Evolutionary conservation across 495 filamentous ascomycete genomes (phyloP), one percentile per base, ranked within the genome.

Genomic region (Parachaetomium inaequale): DNA sequence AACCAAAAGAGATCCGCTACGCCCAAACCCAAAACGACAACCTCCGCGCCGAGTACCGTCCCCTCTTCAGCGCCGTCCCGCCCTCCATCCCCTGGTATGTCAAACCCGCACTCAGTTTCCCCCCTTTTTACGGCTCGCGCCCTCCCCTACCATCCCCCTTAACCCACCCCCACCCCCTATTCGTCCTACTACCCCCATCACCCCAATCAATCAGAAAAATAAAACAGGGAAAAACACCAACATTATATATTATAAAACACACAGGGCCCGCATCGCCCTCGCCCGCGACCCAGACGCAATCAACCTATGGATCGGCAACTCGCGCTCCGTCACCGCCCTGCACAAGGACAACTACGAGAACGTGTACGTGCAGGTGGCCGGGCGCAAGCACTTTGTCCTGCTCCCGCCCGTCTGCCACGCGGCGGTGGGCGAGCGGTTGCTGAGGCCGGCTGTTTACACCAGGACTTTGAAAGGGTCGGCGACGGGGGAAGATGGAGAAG

Each of bases 311-410:
- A 83, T 93, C 63, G 89, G 89, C 46, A 87, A 87, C 74, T 82
- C 79, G 17, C 70, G 70, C 15, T 88, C 84, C 49, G 75, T 78
- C 1, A 90, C 89, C 0, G 81, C 88, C 3, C 71, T 92, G 58
- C 89, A 93, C 73, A 86, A 85, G 63, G 89, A 93, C 75, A 85
- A 85, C 71, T 92, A 92, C 70, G 88, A 93, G 71, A 93, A 92
- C 72, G 78, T 93, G 2, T 93, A 91, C 74, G 85, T 88, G 6
- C 87, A 91, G 63, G 72, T 92, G 38, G 70, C 82, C 8, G 89
- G 89, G 0, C 69, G 70, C 19, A 93, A 93, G 68, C 79, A 85
- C 63, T 92, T 93, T 61, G 80, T 85, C 11, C 76, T 93, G 34
- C 74, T 92, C 8, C 86, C 89, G 15, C 85, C 88, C 6, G 69